Base-by-base conservation (phyloP, 2,329 filamentous ascomycete genomes). In the Botrytis cinerea region DNA sequence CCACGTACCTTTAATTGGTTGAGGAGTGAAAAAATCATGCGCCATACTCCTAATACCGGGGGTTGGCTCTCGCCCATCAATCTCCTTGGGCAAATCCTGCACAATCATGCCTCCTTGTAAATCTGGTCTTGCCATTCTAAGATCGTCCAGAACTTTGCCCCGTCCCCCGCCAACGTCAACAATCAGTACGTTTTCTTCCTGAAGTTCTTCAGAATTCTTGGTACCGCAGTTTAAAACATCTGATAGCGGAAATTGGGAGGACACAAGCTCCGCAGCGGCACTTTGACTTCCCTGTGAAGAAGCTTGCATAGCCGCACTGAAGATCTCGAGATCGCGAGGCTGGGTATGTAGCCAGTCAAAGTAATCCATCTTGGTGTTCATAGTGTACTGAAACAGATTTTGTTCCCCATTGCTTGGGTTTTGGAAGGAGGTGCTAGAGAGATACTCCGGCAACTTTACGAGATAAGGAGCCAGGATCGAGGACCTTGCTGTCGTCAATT, bases 21-120 rank as follows among this genome's bases (percentile, higher is more conserved):
- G 80, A 0, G 78, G 75, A 9, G 78, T 77, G 75, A 83, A 83
- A 77, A 83, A 81, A 70, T 81, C 79, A 73, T 82, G 77, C 5
- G 74, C 74, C 75, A 81, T 76, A 8, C 51, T 51, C 60, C 70
- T 72, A 40, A 71, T 69, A 18, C 62, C 70, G 43, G 18, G 25
- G n/a, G 32, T n/a, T 46, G 60, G 43, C n/a, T 45, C 40, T 48
- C n/a, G 57, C 51, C 63, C 48, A 59, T 74, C 72, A 60, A 76
- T 75, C 67, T 77, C 74, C 20, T 48, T 25, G 6, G 71, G 51
- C 14, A 77, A 73, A 60, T 78, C 78, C 43, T 79, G 75, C 1
- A 79, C 71, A 6, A 79, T 71, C 18, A 79, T 70, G 43, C 68
- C 61, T 46, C 77, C 76, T 8, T 73, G 70, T 25, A 68, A 32